Percentiles rank a stretch among this genome's conserved stretches.
phyloP scores from a whole-genome alignment of 345 rosid species.

The Fremontodendron californicum region DNA sequence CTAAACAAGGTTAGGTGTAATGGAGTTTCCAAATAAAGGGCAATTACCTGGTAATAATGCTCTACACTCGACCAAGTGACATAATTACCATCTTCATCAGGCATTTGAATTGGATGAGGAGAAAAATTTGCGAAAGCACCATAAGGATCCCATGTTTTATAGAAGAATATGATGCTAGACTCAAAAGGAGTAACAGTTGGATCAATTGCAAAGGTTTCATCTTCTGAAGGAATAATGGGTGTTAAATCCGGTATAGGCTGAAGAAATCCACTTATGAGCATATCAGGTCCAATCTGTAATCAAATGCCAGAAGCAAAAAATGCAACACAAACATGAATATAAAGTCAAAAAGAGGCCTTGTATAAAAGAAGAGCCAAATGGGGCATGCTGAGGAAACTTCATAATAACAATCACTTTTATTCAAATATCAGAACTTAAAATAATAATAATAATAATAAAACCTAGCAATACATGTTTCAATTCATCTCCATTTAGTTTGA shows the following conservation, averaged over 20 bases:
- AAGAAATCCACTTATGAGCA: conserved; percentile 89
- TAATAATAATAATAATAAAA: neutral
- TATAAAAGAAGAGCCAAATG: neutral
- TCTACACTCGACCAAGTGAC: conserved; percentile 74
- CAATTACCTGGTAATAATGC: conserved; percentile 81
- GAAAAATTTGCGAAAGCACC: conserved; percentile 93
- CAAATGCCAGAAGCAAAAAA: conserved; percentile 20
- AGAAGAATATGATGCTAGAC: conserved; percentile 73
- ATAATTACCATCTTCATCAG: conserved; percentile 42
- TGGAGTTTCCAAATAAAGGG: neutral
- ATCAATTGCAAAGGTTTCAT: conserved; percentile 79
- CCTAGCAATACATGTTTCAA: neutral
- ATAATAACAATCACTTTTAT: neutral
- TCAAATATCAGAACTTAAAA: neutral
- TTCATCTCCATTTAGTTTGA: neutral
- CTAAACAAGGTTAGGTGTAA: neutral
- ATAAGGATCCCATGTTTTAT: conserved; percentile 91
- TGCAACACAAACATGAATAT: neutral
- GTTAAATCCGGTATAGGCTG: conserved; percentile 84
- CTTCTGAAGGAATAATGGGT: conserved; percentile 74
- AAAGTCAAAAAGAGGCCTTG: neutral
- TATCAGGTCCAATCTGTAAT: conserved; percentile 82
- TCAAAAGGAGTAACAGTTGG: conserved; percentile 74
- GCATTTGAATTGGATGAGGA: conserved; percentile 82
- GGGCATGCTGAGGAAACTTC: neutral